Base-by-base conservation (phyloP, 2,329 filamentous ascomycete genomes). In the Cladosporium colombiae region DNA sequence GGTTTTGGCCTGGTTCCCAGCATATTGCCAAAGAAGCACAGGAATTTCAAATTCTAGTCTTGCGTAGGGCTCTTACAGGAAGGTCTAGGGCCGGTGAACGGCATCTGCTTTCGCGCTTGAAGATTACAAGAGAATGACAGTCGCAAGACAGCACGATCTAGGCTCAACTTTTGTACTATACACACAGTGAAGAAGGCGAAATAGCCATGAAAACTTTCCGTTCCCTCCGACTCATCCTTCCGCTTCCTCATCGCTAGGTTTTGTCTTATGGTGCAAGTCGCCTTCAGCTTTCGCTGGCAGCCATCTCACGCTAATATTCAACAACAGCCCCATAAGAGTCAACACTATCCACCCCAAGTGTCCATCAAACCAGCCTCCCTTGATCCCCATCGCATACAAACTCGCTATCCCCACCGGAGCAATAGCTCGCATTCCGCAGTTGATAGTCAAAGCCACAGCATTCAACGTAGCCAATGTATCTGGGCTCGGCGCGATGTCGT, bases 391-490 rank as follows among this genome's bases (percentile, higher is more conserved):
- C 0, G 91, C 91, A 69, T 87, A 94, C 4, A 94, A 71, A 60
- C 83, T 89, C 0, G 89, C 85, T 52, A 90, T 88, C 0, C 87
- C 71, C 0, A 86, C 89, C 0, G 91, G 91, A 0, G 84, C 83
- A 49, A 93, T 81, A 0, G 91, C 84, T 16, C 91, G 82, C 33
- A 91, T 79, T 0, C 80, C 88, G 68, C 87, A 88, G 0, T 81
- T 78, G 0, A 87, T 72, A 0, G 89, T 89, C 65, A 94, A 79
- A 0, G 86, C 84, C 0, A 92, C 71, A 0, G 89, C 88, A 70
- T 94, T 94, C 31, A 95, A 79, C 0, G 87, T 92, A 0, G 89
- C 91, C 11, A 94, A 80, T 0, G 87, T 84, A 50, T 82, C 80
- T 1, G 86, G 83, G 11, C 83, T 86, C 0, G 91, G 91, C 0